Base-by-base conservation (phyloP, 2,329 filamentous ascomycete species). In the Incumbomyces delicatus region DNA sequence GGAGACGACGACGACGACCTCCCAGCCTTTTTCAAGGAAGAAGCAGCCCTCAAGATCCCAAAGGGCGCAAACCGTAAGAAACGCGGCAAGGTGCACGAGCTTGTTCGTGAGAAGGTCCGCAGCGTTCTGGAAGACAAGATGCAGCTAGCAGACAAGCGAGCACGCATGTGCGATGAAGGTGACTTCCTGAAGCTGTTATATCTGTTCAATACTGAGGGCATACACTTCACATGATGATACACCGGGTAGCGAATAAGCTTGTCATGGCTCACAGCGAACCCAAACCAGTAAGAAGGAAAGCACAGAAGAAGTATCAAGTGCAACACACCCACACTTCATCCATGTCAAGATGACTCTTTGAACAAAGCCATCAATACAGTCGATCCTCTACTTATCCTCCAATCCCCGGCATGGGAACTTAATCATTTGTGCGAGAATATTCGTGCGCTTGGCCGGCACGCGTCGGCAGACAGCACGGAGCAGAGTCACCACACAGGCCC, bases 131-230 rank as follows among this genome's bases (percentile, higher is more conserved):
- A 90, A 61, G 78, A 83, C 53, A 81, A 83, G 47, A 95, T 89
- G 0, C 77, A 80, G 40, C 72, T 96, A 45, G 83, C 81, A 2
- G 87, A 94, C 50, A 87, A 85, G 69, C 75, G 90, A 54, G 78
- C 89, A 10, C 77, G 87, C 51, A 82, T 92, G 71, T 94, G 88
- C 60, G 88, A 95, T 60, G 87, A 96, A 68, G 89, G 85, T 44
- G 89, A 95, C 59, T 96, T 95, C 61, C 67, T 98, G 62, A 82
- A 81, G 57, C 65, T 95, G 54, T 67, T 95, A 52, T 80, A 76
- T 64, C 83, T 85, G 1, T 95, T 95, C 66, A 95, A 95, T 63
- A 79, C 87, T 55, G 87, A 94, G 63, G 87, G 87, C 22, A 90
- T 96, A 50, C 90, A 95, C 69, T 96, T 96, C 64, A 84, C 78